Conservation (phyloP, 768 basidiomycete species). For the Lanmaoa rubissima region DNA sequence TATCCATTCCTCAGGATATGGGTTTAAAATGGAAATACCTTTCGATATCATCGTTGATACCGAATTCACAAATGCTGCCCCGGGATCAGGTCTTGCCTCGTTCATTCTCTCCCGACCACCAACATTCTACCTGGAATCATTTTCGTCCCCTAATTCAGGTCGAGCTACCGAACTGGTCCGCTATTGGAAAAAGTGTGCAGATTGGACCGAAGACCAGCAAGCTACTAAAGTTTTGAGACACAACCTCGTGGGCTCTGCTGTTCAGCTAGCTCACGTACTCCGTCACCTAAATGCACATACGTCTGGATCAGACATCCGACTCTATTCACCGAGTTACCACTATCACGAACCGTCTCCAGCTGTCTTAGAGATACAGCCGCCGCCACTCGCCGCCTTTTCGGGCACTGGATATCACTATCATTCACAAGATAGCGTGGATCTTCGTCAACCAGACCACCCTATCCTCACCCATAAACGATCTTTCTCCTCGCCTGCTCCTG, state of each 20-base stretch:
- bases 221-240: constrained; percentile 65
- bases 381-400: constrained; percentile 35
- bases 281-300: constrained; percentile 40
- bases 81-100: constrained; percentile 57
- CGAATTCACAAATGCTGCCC: constrained; percentile 52
- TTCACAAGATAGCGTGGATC: constrained; percentile 19
- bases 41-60: constrained; percentile 61
- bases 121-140: constrained; percentile 61
- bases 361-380: constrained; percentile 41
- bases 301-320: constrained; percentile 33
- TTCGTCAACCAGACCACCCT: constrained; percentile 18
- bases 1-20: constrained; percentile 65
- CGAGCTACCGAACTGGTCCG: constrained; percentile 32
- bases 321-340: constrained; percentile 39
- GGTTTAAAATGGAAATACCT: constrained; percentile 85
- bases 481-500: constrained; percentile 20
- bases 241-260: constrained; percentile 60
- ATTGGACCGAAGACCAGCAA: constrained; percentile 77
- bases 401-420: constrained; percentile 32
- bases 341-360: constrained; percentile 29
- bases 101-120: constrained; percentile 69
- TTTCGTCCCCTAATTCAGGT: constrained; percentile 30
- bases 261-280: constrained; percentile 57
- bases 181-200: constrained; percentile 62
- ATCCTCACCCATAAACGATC: constrained; percentile 30